These are phyloP conservation scores for Polychaeton citri DNA, from an alignment of 2,329 filamentous ascomycete species.

Conservation along the genomic window DNA sequence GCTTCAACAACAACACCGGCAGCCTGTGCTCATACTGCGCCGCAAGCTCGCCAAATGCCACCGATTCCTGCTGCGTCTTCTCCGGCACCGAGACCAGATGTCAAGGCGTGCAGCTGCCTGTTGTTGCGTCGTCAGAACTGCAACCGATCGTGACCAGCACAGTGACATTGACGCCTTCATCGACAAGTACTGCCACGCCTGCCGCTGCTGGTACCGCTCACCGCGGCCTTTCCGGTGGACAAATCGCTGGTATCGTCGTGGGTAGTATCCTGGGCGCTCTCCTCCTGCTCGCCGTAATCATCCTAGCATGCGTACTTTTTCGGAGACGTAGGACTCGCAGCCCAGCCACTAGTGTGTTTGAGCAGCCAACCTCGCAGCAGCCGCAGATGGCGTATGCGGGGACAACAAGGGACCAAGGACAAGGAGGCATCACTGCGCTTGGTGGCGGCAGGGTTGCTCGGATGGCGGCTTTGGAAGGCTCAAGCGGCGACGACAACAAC, in stretches of 20 bases:
- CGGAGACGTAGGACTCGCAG: conserved; percentile 43
- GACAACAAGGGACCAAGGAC: conserved; percentile 23
- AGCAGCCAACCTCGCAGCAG: conserved; percentile 51
- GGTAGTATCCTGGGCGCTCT: conserved; percentile 61
- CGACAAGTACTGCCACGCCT: conserved; percentile 8
- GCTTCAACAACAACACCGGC: conserved; percentile 55
- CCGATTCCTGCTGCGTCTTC: conserved; percentile 87
- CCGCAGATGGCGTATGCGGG: conserved; percentile 30
- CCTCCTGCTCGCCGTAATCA: conserved; percentile 53
- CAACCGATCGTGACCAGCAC: conserved; percentile 48
- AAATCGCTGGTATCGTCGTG: conserved; percentile 81
- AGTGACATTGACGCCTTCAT: conserved; percentile 42
- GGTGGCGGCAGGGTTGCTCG: conserved; percentile 83
- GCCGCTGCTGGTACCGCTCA: conserved; percentile 18
- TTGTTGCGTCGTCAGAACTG: conserved; percentile 44
- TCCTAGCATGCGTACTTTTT: conserved; percentile 44
- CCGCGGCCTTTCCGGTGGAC: conserved; percentile 60
- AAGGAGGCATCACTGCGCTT: conserved; percentile 54
- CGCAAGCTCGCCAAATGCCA: conserved; percentile 73
- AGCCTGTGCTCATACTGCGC: conserved; percentile 83
- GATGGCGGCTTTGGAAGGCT: conserved; percentile 85
- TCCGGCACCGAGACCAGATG: conserved; percentile 64
- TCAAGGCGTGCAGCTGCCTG: conserved; percentile 60
- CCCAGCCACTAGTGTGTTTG: conserved; percentile 64
- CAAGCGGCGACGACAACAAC: conserved; percentile 40